phyloP scores from a whole-genome alignment of 176 grass and related monocot genomes.

The Alloteropsis semialata region DNA sequence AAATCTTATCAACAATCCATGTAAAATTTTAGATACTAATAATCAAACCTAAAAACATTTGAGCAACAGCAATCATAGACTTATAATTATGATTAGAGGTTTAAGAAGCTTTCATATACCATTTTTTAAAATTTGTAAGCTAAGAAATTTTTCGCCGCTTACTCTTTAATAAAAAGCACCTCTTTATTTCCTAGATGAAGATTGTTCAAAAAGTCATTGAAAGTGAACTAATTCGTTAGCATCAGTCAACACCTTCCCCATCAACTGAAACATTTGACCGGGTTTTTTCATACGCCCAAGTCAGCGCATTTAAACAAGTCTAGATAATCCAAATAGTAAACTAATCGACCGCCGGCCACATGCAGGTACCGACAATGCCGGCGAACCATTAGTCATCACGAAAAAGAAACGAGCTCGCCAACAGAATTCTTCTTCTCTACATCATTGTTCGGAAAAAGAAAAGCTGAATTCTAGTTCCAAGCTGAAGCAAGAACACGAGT shows the following conservation, averaged over 20 bases:
- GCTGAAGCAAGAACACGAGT: neutral
- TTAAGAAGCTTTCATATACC: neutral
- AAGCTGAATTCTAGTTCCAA: neutral
- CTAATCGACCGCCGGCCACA: neutral
- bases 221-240: conserved; percentile 4
- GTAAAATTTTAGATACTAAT: neutral
- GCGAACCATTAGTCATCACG: neutral
- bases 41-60: neutral
- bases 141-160: neutral
- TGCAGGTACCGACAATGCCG: neutral
- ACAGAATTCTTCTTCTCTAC: neutral
- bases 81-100: neutral
- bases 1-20: neutral
- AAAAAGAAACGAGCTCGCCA: neutral
- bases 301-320: conserved; percentile 12
- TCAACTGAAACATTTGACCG: conserved; percentile 4
- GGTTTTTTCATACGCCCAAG: conserved; percentile 9
- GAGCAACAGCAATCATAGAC: neutral
- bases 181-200: neutral
- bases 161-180: neutral
- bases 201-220: neutral
- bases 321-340: neutral
- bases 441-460: neutral
- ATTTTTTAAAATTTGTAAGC: neutral
- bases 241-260: conserved; percentile 25